Percentiles rank a stretch among this genome's conserved stretches.
Conservation (phyloP, 805 yeast species). For the Blastobotrys peoriensis region DNA sequence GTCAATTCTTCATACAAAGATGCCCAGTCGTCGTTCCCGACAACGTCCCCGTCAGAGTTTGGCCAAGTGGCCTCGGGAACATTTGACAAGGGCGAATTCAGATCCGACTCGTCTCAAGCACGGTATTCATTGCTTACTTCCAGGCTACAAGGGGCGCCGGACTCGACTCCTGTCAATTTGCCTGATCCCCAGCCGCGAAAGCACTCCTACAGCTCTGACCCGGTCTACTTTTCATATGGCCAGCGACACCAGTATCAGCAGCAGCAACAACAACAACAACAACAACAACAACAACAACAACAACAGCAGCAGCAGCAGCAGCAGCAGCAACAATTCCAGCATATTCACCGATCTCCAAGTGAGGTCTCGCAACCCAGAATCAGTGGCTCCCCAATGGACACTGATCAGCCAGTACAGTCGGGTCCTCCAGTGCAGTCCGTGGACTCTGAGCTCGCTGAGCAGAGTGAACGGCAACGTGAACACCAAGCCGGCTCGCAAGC, state of each 20-base stretch:
- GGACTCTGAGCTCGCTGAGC: not conserved
- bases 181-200: constrained; percentile 1
- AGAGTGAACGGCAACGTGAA: too few species aligned
- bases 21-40: constrained; percentile 13
- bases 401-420: not conserved
- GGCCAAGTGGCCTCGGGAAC: not conserved
- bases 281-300: constrained; percentile 13
- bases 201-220: constrained; percentile 5
- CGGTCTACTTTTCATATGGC: not conserved
- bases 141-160: not conserved
- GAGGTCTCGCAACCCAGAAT: not conserved
- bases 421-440: not conserved
- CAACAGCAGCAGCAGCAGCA: constrained; percentile 4
- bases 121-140: not conserved
- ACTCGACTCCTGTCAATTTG: constrained; percentile 9
- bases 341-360: not conserved
- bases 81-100: not conserved
- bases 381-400: not conserved
- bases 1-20: constrained; percentile 24
- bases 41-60: not conserved
- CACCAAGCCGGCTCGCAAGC: too few species aligned
- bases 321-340: not conserved
- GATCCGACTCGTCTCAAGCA: not conserved
- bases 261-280: constrained; percentile 12
- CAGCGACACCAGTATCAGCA: constrained; percentile 7